phyloP scores from a whole-genome alignment of 805 yeast species.

The Teunomyces kruisii region DNA sequence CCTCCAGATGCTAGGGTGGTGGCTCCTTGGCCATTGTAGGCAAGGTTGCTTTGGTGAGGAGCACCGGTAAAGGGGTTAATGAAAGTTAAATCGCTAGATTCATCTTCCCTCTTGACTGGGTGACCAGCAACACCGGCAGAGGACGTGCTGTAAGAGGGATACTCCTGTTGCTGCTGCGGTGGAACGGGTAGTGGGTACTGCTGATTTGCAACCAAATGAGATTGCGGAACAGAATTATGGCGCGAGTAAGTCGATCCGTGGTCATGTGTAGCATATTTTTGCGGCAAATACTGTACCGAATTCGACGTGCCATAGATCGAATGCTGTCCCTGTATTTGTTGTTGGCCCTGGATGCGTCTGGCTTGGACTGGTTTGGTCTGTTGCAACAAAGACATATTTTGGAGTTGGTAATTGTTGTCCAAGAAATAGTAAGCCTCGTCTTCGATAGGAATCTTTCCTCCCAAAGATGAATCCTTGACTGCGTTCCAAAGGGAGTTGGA shows the following conservation, averaged over 20 bases:
- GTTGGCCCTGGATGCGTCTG: conserved; percentile 1
- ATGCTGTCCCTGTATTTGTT: conserved; percentile 4
- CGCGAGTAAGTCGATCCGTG: conserved; percentile 5
- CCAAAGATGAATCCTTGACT: conserved; percentile 56
- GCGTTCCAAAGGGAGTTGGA: conserved; percentile 53
- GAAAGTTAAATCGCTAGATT: conserved; percentile 16
- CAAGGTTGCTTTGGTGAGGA: conserved; percentile 7
- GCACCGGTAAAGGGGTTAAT: conserved; percentile 20
- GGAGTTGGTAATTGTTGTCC: conserved; percentile 45
- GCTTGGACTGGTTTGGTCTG: conserved; percentile 12
- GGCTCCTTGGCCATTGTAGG: conserved; percentile 4
- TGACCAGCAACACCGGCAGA: not conserved
- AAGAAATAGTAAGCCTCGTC: conserved; percentile 51
- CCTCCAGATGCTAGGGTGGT: not conserved
- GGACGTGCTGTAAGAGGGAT: not conserved
- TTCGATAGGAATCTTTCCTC: conserved; percentile 52
- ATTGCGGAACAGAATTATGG: conserved; percentile 13
- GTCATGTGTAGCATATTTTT: not conserved
- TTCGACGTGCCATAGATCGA: not conserved
- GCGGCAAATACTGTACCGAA: conserved; percentile 5
- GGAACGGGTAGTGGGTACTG: conserved; percentile 8
- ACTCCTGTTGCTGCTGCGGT: conserved; percentile 5
- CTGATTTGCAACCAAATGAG: conserved; percentile 9
- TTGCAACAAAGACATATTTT: conserved; percentile 34
- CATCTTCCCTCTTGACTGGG: conserved; percentile 15